phyloP scores from a whole-genome alignment of 352 stramenopile genomes.

The Globisporangium iwayamae region DNA sequence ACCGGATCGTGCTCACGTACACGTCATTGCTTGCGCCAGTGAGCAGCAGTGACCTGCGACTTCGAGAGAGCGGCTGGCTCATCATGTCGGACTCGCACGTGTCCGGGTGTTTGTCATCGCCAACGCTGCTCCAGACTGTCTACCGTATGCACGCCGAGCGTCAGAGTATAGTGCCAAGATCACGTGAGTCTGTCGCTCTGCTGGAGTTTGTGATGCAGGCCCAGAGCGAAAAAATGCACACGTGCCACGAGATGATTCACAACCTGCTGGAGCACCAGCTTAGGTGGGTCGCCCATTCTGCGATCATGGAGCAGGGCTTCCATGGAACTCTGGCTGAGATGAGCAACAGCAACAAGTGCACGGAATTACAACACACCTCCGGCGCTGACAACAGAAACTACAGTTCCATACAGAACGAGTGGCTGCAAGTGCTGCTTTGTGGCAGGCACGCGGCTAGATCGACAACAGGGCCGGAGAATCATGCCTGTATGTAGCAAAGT shows the following conservation, averaged over 20 bases:
- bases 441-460: no score
- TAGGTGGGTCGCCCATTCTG: neutral
- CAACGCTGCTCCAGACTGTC: neutral
- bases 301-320: neutral
- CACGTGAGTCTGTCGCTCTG: neutral
- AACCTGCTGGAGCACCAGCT: neutral
- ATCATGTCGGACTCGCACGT: constrained; percentile 6
- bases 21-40: neutral
- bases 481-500: no score
- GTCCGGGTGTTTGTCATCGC: neutral
- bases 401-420: no score
- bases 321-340: neutral
- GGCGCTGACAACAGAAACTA: neutral
- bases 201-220: constrained; percentile 6
- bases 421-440: no score
- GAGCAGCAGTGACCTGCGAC: neutral
- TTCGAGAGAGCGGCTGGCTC: constrained; percentile 13
- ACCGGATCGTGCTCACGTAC: neutral
- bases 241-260: constrained; percentile 1
- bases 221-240: constrained; percentile 8
- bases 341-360: neutral
- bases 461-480: no score
- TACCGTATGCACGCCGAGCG: constrained; percentile 5
- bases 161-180: neutral
- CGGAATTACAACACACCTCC: neutral